Evolutionary conservation across 305 asterid species (phyloP).

Genomic region (Nicotiana rustica): DNA sequence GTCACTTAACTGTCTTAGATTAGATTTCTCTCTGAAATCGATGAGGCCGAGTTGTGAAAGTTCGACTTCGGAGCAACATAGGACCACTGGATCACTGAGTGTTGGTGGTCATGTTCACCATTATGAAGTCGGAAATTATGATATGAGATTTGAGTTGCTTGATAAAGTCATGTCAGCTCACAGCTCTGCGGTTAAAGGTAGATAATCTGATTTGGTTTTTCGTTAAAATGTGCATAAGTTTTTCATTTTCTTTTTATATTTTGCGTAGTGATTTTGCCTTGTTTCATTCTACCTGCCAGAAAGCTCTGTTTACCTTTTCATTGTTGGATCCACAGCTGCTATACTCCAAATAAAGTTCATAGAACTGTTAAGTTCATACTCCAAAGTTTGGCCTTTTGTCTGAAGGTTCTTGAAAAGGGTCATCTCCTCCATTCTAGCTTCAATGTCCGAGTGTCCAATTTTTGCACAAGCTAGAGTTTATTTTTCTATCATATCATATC

Average conservation of each 20-base stretch:
- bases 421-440: background rate
- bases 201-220: background rate
- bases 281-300: background rate
- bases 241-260: background rate
- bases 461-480: background rate
- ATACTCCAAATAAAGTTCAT: background rate
- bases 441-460: background rate
- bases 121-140: slow-evolving; percentile 54
- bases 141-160: slow-evolving; percentile 52
- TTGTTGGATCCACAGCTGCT: slow-evolving; percentile 1
- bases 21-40: slow-evolving; percentile 54
- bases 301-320: slow-evolving; percentile 12
- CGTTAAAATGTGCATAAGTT: slow-evolving; percentile 23
- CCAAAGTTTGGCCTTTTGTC: background rate
- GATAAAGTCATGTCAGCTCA: slow-evolving; percentile 82
- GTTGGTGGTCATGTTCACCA: slow-evolving; percentile 37
- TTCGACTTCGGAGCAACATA: slow-evolving; percentile 36
- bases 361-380: background rate
- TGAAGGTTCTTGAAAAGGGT: background rate
- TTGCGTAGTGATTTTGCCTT: background rate
- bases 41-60: slow-evolving; percentile 42
- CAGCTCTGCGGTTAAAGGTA: slow-evolving; percentile 94
- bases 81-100: slow-evolving; percentile 40
- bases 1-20: slow-evolving; percentile 71
- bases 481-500: background rate